These are phyloP conservation scores for Coccomyxa subellipsoidea DNA, from an alignment of 163 green algal genomes.

Conservation along the genomic window DNA sequence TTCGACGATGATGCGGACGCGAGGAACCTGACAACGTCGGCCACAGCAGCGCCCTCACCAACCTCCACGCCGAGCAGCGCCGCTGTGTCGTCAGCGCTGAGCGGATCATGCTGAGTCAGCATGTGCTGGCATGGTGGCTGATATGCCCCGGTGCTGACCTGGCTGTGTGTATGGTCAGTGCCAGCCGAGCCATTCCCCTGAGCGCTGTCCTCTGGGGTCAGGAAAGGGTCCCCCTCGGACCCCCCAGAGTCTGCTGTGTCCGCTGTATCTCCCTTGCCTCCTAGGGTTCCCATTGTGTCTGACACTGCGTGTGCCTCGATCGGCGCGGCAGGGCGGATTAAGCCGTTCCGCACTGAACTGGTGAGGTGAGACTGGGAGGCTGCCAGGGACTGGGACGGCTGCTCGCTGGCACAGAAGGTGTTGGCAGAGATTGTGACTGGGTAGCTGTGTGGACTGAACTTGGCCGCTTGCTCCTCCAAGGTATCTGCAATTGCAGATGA, in stretches of 20 bases:
- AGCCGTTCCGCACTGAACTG: neutral
- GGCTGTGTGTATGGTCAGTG: neutral
- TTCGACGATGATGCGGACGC: neutral
- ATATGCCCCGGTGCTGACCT: neutral
- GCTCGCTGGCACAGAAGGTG: neutral
- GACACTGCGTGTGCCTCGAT: neutral
- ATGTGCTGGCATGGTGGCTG: neutral
- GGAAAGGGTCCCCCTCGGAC: neutral
- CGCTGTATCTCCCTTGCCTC: neutral
- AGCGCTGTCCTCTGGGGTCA: neutral
- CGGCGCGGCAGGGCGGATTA: neutral
- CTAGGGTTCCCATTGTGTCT: neutral
- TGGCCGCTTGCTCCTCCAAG: neutral
- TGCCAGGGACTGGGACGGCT: neutral
- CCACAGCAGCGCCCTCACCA: neutral
- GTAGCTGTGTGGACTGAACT: neutral
- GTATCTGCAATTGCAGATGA: neutral
- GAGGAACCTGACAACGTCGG: neutral
- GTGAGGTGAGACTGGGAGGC: neutral
- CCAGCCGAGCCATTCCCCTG: neutral
- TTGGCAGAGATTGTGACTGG: neutral
- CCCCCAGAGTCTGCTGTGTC: neutral
- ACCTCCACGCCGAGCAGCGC: neutral
- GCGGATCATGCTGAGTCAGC: neutral
- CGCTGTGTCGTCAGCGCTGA: neutral